Evolutionary conservation across 441 rosid species (phyloP).

Genomic region (Breynia disticha): DNA sequence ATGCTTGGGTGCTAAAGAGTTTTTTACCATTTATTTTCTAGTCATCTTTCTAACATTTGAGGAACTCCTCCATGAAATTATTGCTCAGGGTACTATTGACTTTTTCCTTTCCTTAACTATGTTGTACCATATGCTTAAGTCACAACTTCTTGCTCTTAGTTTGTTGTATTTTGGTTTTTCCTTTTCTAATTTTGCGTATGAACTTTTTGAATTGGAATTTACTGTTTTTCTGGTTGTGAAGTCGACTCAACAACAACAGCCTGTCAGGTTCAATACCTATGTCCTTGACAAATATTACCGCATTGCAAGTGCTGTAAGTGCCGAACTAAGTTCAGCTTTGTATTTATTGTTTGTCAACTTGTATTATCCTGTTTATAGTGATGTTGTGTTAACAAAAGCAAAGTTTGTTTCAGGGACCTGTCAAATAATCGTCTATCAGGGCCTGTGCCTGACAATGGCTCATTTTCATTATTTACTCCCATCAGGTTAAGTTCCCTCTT

Average conservation of each 20-base stretch:
- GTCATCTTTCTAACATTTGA: no score
- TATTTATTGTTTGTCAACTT: constrained; percentile 1
- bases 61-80: no score
- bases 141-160: not conserved
- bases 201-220: not conserved
- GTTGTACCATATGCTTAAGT: not conserved
- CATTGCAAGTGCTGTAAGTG: constrained; percentile 88
- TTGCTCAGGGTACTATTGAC: not conserved
- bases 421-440: constrained; percentile 86
- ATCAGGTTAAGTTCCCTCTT: constrained; percentile 45
- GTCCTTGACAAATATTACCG: constrained; percentile 63
- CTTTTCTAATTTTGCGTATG: not conserved
- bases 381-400: not conserved
- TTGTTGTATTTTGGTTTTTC: not conserved
- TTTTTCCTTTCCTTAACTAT: not conserved
- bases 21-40: no score
- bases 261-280: constrained; percentile 75
- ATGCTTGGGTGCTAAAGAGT: no score
- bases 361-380: constrained; percentile 10
- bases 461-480: constrained; percentile 90
- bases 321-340: not conserved
- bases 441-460: constrained; percentile 79
- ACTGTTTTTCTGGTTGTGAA: constrained; percentile 28
- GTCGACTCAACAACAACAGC: constrained; percentile 93
- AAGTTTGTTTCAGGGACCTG: constrained; percentile 56